Evolutionary conservation across 169 alveolate species (phyloP).

Genomic region (Eimeria necatrix): DNA sequence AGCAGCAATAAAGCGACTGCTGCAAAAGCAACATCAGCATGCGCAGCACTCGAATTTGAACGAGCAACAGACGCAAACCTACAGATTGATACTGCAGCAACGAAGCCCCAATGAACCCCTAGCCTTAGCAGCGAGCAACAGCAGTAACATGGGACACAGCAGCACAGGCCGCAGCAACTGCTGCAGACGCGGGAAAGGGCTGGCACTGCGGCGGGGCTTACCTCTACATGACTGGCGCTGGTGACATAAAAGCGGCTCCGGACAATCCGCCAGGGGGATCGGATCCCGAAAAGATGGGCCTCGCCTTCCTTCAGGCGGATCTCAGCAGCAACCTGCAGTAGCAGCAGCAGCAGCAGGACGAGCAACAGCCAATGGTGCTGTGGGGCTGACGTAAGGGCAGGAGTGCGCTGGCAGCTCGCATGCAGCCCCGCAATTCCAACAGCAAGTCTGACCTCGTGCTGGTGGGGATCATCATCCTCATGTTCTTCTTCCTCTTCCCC

Average conservation of each 20-base stretch:
- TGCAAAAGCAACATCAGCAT: neutral
- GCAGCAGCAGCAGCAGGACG: slow-evolving; percentile 19
- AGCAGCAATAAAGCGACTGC: slow-evolving; percentile 16
- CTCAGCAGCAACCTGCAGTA: slow-evolving; percentile 82
- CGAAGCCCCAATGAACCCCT: no score
- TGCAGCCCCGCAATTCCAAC: neutral
- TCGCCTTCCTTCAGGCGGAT: slow-evolving; percentile 89
- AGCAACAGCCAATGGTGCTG: neutral
- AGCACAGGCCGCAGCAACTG: slow-evolving; percentile 32
- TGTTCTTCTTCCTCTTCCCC: slow-evolving; percentile 78
- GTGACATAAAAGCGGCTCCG: slow-evolving; percentile 94
- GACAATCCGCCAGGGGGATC: slow-evolving; percentile 92
- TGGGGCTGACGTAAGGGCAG: neutral
- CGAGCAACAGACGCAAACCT: neutral
- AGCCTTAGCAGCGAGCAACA: no score
- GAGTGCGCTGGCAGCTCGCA: no score
- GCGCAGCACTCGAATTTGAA: neutral
- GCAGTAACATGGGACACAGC: neutral
- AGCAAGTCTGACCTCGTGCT: slow-evolving; percentile 36
- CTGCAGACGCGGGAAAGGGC: neutral
- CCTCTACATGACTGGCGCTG: slow-evolving; percentile 91
- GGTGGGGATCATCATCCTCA: slow-evolving; percentile 76
- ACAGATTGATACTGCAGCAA: neutral
- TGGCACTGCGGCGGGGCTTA: neutral
- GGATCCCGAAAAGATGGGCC: slow-evolving; percentile 91